Conservation (phyloP, 805 yeast genomes). For the Candida xiaguanensis region DNA sequence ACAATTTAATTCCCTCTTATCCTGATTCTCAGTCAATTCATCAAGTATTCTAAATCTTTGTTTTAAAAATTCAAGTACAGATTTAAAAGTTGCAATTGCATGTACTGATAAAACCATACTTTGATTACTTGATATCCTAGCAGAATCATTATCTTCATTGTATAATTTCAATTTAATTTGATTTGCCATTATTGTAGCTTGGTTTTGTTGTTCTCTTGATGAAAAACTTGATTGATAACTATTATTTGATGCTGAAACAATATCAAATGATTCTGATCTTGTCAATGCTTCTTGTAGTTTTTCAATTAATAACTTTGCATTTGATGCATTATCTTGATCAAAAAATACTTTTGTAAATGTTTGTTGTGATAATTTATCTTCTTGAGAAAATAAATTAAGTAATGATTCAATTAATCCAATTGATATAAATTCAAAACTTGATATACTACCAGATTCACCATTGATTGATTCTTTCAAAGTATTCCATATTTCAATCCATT, state of each 20-base stretch:
- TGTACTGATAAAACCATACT: slow-evolving; percentile 47
- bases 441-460: slow-evolving; percentile 27
- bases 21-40: slow-evolving; percentile 11
- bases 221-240: slow-evolving; percentile 7
- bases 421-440: slow-evolving; percentile 72
- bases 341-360: slow-evolving; percentile 45
- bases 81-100: slow-evolving; percentile 57
- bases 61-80: slow-evolving; percentile 46
- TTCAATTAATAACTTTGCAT: slow-evolving; percentile 43
- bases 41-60: slow-evolving; percentile 35
- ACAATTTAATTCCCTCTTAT: slow-evolving; percentile 21
- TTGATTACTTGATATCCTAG: slow-evolving; percentile 19
- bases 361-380: slow-evolving; percentile 31
- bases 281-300: slow-evolving; percentile 72
- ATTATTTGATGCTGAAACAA: slow-evolving; percentile 45
- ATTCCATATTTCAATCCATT: slow-evolving; percentile 28
- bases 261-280: slow-evolving; percentile 69
- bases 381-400: slow-evolving; percentile 27
- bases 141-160: slow-evolving; percentile 17
- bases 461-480: slow-evolving; percentile 15
- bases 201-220: slow-evolving; percentile 19
- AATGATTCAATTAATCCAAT: slow-evolving; percentile 59
- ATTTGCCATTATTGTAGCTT: slow-evolving; percentile 63
- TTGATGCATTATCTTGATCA: slow-evolving; percentile 8
- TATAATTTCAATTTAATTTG: slow-evolving; percentile 60